phyloP scores from a whole-genome alignment of 306 rosid species.

The Datisca glomerata region DNA sequence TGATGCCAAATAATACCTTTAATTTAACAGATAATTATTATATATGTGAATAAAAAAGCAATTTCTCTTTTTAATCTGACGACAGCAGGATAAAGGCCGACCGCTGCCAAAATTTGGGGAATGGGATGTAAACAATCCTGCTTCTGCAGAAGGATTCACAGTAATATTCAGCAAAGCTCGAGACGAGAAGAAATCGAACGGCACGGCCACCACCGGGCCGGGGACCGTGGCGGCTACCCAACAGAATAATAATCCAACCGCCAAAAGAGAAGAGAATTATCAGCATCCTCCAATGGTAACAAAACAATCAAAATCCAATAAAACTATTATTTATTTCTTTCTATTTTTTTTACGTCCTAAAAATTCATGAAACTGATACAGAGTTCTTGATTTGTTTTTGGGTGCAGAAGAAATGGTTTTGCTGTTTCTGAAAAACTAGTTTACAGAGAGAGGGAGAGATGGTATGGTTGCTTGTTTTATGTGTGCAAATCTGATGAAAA shows the following conservation, averaged over 20 bases:
- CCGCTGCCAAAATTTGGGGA: constrained; percentile 36
- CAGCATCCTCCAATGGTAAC: constrained; percentile 10
- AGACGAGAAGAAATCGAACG: constrained; percentile 29
- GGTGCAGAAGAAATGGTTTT: constrained; percentile 26
- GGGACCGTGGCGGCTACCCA: constrained; percentile 6
- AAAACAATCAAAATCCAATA: too few relatives aligned
- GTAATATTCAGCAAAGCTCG: constrained; percentile 35
- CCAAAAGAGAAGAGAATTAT: constrained; percentile 10
- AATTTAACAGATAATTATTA: too few relatives aligned
- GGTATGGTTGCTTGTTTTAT: too few relatives aligned
- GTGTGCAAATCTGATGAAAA: too few relatives aligned
- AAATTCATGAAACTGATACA: background rate
- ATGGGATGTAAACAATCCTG: constrained; percentile 37
- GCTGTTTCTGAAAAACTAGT: constrained; percentile 33
- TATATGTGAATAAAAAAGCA: too few relatives aligned
- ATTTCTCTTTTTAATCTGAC: too few relatives aligned
- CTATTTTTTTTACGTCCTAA: background rate
- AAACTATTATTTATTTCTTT: background rate
- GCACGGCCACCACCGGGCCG: too few relatives aligned
- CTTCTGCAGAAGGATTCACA: constrained; percentile 35
- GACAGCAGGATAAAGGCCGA: constrained; percentile 28
- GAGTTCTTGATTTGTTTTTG: background rate
- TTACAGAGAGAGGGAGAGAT: too few relatives aligned
- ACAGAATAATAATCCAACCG: constrained; percentile 2
- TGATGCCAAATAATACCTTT: too few relatives aligned